Base-by-base conservation (phyloP, 345 rosid genomes). In the Eucalyptus regnans region DNA sequence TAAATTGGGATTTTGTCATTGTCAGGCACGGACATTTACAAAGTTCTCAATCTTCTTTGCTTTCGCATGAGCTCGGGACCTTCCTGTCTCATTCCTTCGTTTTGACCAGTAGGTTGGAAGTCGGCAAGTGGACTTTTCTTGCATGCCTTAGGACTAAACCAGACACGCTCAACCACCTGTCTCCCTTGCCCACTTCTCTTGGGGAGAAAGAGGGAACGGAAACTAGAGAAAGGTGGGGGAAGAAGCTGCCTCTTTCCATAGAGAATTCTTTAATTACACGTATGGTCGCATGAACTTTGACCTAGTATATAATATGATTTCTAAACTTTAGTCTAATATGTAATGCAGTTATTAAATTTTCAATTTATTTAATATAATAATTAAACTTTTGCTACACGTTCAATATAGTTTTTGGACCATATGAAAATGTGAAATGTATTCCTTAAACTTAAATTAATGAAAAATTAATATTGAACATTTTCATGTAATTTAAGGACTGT, bases 401-500 rank as follows among this genome's bases (percentile, higher is more conserved):
- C 1, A 0, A 56, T 56, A 22, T 56, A 54, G 9, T 51, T 51
- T 51, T 51, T 51, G 5, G 1, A 18, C 2, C 1, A 52, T 1
- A 52, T 18, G 4, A 52, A 52, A 1, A 52, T 52, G 10, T 52
- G 25, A 1, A 56, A 56, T 56, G 12, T 1, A 0, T 4, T 56
- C 29, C 6, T 56, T 9, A 0, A 56, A 56, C 27, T 23, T 56
- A 56, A 23, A 56, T 56, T 56, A 9, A 56, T 56, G 0, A 3
- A 56, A 56, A 9, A 23, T 1, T 9, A 9, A 23, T 23, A 23
- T 10, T 9, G 12, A 56, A 2, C 13, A 56, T 56, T 23, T 23
- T 56, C 1, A 0, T 56, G 2, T 9, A 56, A 0, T 56, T 56
- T 56, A 23, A 1, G 3, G 12, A 23, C 0, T 0, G 0, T 56